Base-by-base conservation (phyloP, 129 eudicot genomes). In the Saposhnikovia divaricata region DNA sequence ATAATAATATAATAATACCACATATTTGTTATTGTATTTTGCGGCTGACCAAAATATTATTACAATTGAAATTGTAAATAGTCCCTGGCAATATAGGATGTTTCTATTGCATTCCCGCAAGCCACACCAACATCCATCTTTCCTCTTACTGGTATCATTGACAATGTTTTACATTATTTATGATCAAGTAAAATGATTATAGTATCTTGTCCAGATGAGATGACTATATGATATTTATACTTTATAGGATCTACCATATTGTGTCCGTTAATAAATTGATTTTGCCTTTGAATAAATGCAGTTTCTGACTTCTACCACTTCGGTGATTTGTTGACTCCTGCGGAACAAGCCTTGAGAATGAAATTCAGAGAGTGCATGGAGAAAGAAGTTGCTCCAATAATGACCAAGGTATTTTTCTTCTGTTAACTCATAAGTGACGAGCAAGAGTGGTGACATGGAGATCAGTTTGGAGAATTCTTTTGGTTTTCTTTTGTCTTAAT, bases 51-150 rank as follows among this genome's bases (percentile, higher is more conserved):
- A 84, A 65, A 74, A 86, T 81, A 45, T 31, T 31, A 31, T 31
- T 31, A 31, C 34, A 31, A 1, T 31, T 31, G 34, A 0, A 31
- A 31, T 31, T 31, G 34, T 31, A 31, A 31, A 31, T 31, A 31
- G 34, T 31, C 34, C 34, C 34, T 31, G 1, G 34, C 34, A 31
- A 31, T 31, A 31, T 31, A 74, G 74, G 96, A 92, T 89, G 81
- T 95, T 68, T 88, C 96, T 10, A n/a, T 78, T 70, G 99, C 99
- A 70, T 95, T 95, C 79, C 99, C 99, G 31, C 97, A 95, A 84
- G 99, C 99, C 57, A 95, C 97, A 61, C 97, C 99, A 31, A 97
- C 97, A 74, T 92, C 99, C 10, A 45, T 85, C 79, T 95, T 95
- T 84, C 99, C 99, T 55, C 94, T 94, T 59, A 86, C 91, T 85